Evolutionary conservation across 345 rosid genomes (phyloP).

Genomic region (Boechera stricta): DNA sequence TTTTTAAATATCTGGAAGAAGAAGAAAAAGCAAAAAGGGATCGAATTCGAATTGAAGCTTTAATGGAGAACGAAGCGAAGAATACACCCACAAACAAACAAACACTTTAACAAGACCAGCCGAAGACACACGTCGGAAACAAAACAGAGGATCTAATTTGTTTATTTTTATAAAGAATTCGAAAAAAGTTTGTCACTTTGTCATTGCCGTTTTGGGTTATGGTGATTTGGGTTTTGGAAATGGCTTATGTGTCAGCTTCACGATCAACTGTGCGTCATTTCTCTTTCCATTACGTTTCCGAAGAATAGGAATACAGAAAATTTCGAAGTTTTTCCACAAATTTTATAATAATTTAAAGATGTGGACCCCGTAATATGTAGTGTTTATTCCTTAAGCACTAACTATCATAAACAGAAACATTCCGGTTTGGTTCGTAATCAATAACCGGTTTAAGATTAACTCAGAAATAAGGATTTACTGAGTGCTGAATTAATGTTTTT

Average conservation of each 20-base stretch:
- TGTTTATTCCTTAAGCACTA: constrained; percentile 7
- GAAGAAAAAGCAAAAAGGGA: constrained; percentile 11
- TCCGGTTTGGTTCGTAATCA: background rate
- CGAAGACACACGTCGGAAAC: constrained; percentile 26
- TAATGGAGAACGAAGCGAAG: constrained; percentile 21
- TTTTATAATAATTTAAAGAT: background rate
- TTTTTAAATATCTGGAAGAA: constrained; percentile 18
- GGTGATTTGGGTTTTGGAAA: background rate
- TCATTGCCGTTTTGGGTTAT: constrained; percentile 29
- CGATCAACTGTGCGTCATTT: constrained; percentile 18
- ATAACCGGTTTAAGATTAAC: background rate
- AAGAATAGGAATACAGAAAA: constrained; percentile 3
- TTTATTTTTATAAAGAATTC: constrained; percentile 7
- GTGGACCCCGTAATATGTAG: background rate
- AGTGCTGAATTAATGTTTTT: too few relatives aligned
- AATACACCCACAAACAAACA: constrained; percentile 12
- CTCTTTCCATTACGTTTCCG: constrained; percentile 20
- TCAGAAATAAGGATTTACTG: background rate
- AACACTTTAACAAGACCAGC: constrained; percentile 21
- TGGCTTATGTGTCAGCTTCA: constrained; percentile 37
- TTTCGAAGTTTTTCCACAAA: background rate
- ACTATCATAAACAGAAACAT: background rate
- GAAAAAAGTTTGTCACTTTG: constrained; percentile 31
- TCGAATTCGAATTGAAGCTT: constrained; percentile 4
- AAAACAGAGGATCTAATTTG: constrained; percentile 20